These are phyloP conservation scores for Thyridium curvatum DNA, from an alignment of 2,329 filamentous ascomycete genomes.

Conservation along the genomic window DNA sequence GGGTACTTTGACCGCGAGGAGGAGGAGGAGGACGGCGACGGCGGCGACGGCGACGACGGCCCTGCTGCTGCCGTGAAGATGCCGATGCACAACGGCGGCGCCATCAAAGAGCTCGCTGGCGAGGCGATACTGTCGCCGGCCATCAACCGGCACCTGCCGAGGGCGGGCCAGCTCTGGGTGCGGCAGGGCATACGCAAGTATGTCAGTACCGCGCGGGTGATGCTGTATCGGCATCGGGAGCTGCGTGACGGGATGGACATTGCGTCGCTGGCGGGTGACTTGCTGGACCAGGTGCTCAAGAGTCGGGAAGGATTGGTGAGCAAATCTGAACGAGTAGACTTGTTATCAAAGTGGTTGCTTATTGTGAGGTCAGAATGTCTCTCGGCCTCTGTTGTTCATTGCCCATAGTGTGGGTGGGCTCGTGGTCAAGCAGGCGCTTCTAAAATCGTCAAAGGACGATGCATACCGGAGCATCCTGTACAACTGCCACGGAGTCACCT, in stretches of 20 bases:
- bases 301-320: slow-evolving; percentile 17
- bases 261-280: slow-evolving; percentile 35
- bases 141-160: slow-evolving; percentile 21
- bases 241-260: slow-evolving; percentile 34
- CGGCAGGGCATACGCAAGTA: slow-evolving; percentile 44
- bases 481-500: slow-evolving; percentile 55
- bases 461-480: slow-evolving; percentile 38
- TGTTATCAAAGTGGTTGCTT: not conserved
- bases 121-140: slow-evolving; percentile 22
- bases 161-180: slow-evolving; percentile 40
- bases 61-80: not conserved
- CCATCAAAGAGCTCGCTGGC: slow-evolving; percentile 22
- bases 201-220: slow-evolving; percentile 39
- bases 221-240: slow-evolving; percentile 45
- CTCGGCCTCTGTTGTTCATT: slow-evolving; percentile 52
- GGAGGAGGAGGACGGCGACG: no score
- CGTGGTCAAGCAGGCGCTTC: slow-evolving; percentile 50
- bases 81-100: slow-evolving; percentile 4
- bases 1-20: slow-evolving; percentile 28
- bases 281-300: slow-evolving; percentile 35
- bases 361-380: slow-evolving; percentile 17
- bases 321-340: not conserved
- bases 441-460: slow-evolving; percentile 33
- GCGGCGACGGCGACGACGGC: no score
- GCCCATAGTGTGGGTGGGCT: slow-evolving; percentile 56